Evolutionary conservation across 192 early-diverging fungal species (phyloP).

Genomic region (Backusella liffmaniae): DNA sequence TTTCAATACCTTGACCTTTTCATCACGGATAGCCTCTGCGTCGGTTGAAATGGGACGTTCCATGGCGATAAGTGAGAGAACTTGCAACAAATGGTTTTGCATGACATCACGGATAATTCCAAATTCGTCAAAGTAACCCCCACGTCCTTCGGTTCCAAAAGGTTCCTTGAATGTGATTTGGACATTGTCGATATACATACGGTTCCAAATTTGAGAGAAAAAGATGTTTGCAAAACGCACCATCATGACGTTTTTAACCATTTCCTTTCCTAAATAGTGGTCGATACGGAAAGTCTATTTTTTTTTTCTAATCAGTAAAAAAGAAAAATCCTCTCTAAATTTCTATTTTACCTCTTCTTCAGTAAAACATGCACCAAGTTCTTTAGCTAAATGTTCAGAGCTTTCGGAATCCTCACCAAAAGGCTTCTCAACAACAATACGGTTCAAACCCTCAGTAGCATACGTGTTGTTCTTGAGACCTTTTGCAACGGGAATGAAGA

Average conservation of each 20-base stretch:
- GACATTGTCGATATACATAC: conserved; percentile 83
- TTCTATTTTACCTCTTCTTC: conserved; percentile 76
- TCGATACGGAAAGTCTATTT: conserved; percentile 91
- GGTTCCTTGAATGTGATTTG: conserved; percentile 99
- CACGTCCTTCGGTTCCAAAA: conserved; percentile 95
- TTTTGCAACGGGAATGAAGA: conserved; percentile 83
- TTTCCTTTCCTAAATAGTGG: conserved; percentile 98
- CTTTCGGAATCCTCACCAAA: conserved; percentile 93
- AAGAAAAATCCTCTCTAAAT: background rate
- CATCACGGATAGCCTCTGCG: conserved; percentile 93
- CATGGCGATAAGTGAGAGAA: conserved; percentile 94
- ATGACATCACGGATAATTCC: conserved; percentile 98
- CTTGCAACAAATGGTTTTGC: conserved; percentile 93
- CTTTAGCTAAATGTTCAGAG: conserved; percentile 65
- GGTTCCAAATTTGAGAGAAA: conserved; percentile 91
- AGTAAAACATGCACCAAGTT: conserved; percentile 73
- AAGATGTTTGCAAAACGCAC: conserved; percentile 94
- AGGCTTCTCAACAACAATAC: conserved; percentile 96
- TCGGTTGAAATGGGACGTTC: conserved; percentile 83
- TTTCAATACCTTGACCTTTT: conserved; percentile 85
- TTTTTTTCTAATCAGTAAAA: conserved; percentile 25
- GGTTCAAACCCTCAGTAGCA: conserved; percentile 63
- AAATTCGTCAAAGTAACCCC: conserved; percentile 99
- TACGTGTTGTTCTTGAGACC: conserved; percentile 75
- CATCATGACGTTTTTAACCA: conserved; percentile 97